These are phyloP conservation scores for Aphanomyces euteiches DNA, from an alignment of 352 stramenopile species.

Conservation along the genomic window DNA sequence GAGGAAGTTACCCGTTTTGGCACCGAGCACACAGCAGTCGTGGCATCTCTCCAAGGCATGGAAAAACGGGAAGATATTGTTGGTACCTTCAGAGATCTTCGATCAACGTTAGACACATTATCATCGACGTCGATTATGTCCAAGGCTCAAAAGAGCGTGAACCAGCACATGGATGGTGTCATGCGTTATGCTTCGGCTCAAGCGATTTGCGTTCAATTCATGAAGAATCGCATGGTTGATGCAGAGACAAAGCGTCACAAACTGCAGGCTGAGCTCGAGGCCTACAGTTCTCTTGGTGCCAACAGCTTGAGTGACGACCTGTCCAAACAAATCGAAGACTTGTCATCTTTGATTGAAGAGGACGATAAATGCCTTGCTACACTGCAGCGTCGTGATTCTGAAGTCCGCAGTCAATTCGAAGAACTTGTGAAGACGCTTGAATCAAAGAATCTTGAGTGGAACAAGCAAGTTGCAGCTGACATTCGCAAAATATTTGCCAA, in stretches of 20 bases:
- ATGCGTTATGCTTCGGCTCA: constrained; percentile 73
- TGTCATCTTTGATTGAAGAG: constrained; percentile 18
- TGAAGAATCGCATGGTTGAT: constrained; percentile 58
- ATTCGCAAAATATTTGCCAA: constrained; percentile 25
- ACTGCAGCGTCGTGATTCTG: neutral
- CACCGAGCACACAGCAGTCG: constrained; percentile 38
- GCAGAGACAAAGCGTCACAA: constrained; percentile 42
- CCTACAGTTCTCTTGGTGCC: constrained; percentile 54
- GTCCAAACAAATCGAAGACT: neutral
- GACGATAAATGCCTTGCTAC: constrained; percentile 20
- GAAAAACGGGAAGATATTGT: constrained; percentile 29
- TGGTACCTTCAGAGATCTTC: constrained; percentile 20
- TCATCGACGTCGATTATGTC: constrained; percentile 5
- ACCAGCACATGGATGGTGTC: constrained; percentile 62
- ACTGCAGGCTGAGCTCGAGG: constrained; percentile 43
- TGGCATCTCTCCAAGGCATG: constrained; percentile 15
- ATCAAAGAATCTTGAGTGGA: constrained; percentile 5
- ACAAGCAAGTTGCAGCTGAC: neutral
- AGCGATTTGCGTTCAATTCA: constrained; percentile 74
- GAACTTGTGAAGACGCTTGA: neutral
- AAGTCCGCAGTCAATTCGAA: constrained; percentile 23
- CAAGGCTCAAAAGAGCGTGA: constrained; percentile 30
- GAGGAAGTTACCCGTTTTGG: constrained; percentile 45
- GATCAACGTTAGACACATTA: constrained; percentile 22
- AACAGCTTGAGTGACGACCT: constrained; percentile 52